Evolutionary conservation across 2,329 filamentous ascomycete species (phyloP).

Genomic region (Cladosporium sp.): DNA sequence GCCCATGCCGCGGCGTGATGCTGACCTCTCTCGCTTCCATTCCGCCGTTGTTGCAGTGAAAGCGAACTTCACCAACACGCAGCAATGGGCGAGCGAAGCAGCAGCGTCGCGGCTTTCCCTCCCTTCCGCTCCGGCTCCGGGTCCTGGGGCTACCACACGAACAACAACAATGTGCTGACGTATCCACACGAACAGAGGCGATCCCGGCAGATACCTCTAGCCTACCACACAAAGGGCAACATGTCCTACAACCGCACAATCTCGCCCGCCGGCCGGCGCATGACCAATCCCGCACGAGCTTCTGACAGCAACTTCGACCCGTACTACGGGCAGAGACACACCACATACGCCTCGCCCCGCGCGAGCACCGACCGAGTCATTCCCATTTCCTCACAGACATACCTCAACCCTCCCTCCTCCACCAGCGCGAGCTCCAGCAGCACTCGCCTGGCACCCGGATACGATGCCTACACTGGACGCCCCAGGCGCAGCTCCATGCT

Average conservation of each 20-base stretch:
- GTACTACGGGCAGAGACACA: slow-evolving; percentile 23
- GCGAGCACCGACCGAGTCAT: slow-evolving; percentile 31
- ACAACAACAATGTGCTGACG: slow-evolving; percentile 3
- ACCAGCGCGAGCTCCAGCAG: slow-evolving; percentile 5
- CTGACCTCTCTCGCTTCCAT: not conserved
- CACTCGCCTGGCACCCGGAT: slow-evolving; percentile 24
- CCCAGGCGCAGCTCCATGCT: slow-evolving; percentile 40
- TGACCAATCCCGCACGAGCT: slow-evolving; percentile 27
- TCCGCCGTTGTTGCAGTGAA: not conserved
- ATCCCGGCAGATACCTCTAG: slow-evolving; percentile 7
- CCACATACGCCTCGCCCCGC: slow-evolving; percentile 28
- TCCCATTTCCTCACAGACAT: slow-evolving; percentile 32
- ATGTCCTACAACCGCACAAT: slow-evolving; percentile 31
- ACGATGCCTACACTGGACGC: slow-evolving; percentile 40
- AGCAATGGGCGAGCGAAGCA: slow-evolving; percentile 9
- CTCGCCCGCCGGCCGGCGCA: slow-evolving; percentile 30
- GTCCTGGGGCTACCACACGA: slow-evolving; percentile 6
- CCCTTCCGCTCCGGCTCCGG: not conserved
- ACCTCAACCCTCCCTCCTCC: slow-evolving; percentile 23
- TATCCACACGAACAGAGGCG: slow-evolving; percentile 8
- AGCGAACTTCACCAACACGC: not conserved
- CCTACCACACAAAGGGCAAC: slow-evolving; percentile 11
- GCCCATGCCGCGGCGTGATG: not conserved
- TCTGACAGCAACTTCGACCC: slow-evolving; percentile 27
- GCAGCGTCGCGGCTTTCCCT: slow-evolving; percentile 1